Evolutionary conservation across 345 rosid species (phyloP), one percentile per base, ranked within the genome.

Genomic region (Clarkia xantiana): DNA sequence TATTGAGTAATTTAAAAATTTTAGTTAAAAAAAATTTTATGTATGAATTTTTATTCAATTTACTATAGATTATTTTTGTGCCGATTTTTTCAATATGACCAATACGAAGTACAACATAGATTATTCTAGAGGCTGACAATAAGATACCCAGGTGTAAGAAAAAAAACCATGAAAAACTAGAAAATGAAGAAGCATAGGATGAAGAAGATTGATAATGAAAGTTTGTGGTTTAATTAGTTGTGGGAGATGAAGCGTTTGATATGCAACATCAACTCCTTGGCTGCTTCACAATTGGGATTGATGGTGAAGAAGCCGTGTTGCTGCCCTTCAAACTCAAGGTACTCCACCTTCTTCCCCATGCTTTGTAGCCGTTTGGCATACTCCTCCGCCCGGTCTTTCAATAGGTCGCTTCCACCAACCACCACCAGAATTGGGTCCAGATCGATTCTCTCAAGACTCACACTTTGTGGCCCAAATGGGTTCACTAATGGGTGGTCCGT

Each of bases 241-340:
- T 3, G 36, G 3, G 36, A 29, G 2, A 76, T 49, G 68, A 76
- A 80, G 3, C 53, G 45, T 51, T 66, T 72, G 59, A 74, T 72
- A 11, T 47, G 14, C 10, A 10, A 50, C 87, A 80, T 76, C 60
- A 76, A 43, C 15, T 56, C 51, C 3, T 55, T 62, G 2, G 87
- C 40, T 4, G 69, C 58, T 47, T 68, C 53, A 0, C 79, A 67
- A 43, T 61, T 51, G 4, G 84, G 88, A 51, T 75, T 38, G 36
- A 75, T 48, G 60, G 84, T 77, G 67, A 77, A 75, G 68, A 77
- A 77, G 0, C 84, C 84, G 29, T 77, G 88, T 20, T 77, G 78
- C 40, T 71, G 61, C 16, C 71, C 81, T 49, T 63, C 70, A 43
- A 75, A 75, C 58, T 69, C 80, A 17, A 73, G 71, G 13, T 71